Evolutionary conservation across 192 early-diverging fungal species (phyloP).

Genomic region (Chytriomyces sp.): DNA sequence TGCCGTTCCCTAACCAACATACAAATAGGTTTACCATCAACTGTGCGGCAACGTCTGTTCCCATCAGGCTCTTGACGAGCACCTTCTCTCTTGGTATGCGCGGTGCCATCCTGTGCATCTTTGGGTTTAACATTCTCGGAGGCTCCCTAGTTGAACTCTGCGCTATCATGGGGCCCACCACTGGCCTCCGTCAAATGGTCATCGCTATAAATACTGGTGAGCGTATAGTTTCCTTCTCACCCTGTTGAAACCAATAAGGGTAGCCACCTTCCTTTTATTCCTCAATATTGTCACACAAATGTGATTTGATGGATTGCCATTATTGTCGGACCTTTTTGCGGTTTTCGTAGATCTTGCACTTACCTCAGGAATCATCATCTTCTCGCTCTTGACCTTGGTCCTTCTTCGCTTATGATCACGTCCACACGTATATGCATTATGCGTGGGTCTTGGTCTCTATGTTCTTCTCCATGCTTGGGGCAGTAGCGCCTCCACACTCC

Average conservation of each 20-base stretch:
- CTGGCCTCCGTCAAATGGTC: constrained; percentile 41
- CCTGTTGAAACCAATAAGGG: no score
- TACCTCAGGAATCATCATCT: constrained; percentile 33
- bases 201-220: constrained; percentile 39
- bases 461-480: background rate
- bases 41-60: no score
- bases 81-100: constrained; percentile 31
- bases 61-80: constrained; percentile 29
- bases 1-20: constrained; percentile 22
- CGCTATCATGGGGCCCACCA: constrained; percentile 35
- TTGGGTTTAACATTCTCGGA: constrained; percentile 35
- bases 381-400: constrained; percentile 29
- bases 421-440: constrained; percentile 33
- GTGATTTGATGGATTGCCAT: constrained; percentile 35
- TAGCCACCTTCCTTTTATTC: constrained; percentile 32
- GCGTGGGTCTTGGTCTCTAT: background rate
- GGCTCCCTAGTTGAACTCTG: constrained; percentile 23
- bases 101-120: constrained; percentile 29
- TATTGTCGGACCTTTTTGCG: constrained; percentile 33
- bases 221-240: no score
- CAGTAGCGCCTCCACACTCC: background rate
- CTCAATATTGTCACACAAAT: constrained; percentile 37
- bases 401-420: constrained; percentile 39
- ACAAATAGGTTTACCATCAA: background rate
- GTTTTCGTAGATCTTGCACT: background rate